These are phyloP conservation scores for Clohesyomyces aquaticus DNA, from an alignment of 495 filamentous ascomycete genomes.

Conservation along the genomic window DNA sequence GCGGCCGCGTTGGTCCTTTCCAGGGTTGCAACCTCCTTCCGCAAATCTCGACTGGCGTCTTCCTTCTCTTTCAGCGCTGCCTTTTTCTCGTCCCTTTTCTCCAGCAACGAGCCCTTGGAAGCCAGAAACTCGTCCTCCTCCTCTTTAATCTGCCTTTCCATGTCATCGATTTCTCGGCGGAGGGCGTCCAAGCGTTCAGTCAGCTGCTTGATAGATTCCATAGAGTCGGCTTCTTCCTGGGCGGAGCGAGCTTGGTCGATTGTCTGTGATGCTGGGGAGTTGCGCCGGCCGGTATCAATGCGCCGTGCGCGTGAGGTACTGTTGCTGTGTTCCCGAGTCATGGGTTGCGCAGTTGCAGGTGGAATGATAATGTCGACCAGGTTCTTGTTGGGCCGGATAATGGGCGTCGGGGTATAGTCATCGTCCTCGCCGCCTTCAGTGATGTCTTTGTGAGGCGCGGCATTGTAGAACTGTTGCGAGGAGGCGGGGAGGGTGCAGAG, in stretches of 20 bases:
- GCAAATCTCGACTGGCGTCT: conserved; percentile 52
- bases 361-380: conserved; percentile 59
- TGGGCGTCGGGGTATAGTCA: conserved; percentile 51
- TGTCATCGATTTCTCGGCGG: conserved; percentile 45
- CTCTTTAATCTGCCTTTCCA: conserved; percentile 57
- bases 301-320: conserved; percentile 63
- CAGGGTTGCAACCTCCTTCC: conserved; percentile 75
- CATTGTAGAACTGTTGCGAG: conserved; percentile 42
- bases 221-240: conserved; percentile 56
- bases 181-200: conserved; percentile 56
- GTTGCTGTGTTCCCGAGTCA: conserved; percentile 66
- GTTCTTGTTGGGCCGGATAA: conserved; percentile 52
- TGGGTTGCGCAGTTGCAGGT: conserved; percentile 54
- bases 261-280: conserved; percentile 71
- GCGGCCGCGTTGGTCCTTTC: conserved; percentile 84
- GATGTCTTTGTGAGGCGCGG: conserved; percentile 29
- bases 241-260: conserved; percentile 52
- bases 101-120: conserved; percentile 60
- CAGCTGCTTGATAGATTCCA: conserved; percentile 55
- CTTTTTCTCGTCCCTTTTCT: conserved; percentile 70
- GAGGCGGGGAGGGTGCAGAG: conserved; percentile 58
- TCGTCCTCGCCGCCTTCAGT: conserved; percentile 46
- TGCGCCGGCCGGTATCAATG: conserved; percentile 70
- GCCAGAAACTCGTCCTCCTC: conserved; percentile 75
- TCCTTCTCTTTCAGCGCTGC: conserved; percentile 37